Base-by-base conservation (phyloP, 768 basidiomycete genomes). In the Mycena latifolia region DNA sequence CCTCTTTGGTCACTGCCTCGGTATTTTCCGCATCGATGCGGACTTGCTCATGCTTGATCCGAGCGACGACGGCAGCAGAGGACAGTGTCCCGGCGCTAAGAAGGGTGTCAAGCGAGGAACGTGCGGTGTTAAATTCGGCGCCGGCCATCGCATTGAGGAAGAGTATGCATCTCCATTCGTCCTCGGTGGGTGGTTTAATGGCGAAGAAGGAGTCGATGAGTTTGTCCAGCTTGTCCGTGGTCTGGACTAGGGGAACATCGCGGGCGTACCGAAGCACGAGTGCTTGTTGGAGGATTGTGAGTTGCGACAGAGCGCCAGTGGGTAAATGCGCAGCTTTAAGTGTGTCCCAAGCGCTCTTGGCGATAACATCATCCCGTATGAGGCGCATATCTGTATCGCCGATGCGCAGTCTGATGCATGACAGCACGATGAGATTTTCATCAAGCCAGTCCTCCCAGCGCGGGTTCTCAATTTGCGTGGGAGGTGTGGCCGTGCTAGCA, bases 221-320 rank as follows among this genome's bases (percentile, higher is more conserved):
- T 3, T 22, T 54, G 4, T 61, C 22, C 0, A 61, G 51, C 15
- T 51, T 22, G 12, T 61, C 59, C 14, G 59, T 24, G 18, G 41
- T 31, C 27, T 39, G 28, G 37, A 15, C 28, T 5, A 60, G 58
- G 0, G 1, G 17, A 11, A 17, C 20, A 12, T 60, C 48, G 4
- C 37, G 48, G 5, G 37, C 18, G 22, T 28, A 60, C 0, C 48
- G 58, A 17, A 61, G 5, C 1, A 41, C 41, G 0, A 61, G 60
- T 6, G 60, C 60, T n/a, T 61, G 17, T 35, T 61, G 60, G 4
- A 61, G 52, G 22, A 61, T 53, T 14, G 60, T 61, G 17, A 61
- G 29, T 24, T 61, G 60, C 2, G 51, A 61, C 3, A 61, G 43
- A 11, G 31, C 60, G 10, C 60, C 60, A 3, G 60, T 31, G 2